Evolutionary conservation across 148 eudicot genomes (phyloP).

Genomic region (Rhododendron kiyosumense): DNA sequence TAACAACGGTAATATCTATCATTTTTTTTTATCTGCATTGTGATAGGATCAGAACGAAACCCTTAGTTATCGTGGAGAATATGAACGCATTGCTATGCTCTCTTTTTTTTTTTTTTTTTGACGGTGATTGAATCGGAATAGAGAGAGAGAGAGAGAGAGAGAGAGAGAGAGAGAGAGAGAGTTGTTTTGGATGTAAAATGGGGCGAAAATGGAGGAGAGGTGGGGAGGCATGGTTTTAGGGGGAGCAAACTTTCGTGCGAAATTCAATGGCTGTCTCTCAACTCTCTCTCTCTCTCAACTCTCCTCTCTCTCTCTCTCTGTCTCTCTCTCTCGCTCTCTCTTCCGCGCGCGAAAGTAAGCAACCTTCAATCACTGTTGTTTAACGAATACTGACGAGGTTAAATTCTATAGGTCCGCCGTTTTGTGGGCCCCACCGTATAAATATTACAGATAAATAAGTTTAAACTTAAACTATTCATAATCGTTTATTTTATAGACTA

Average conservation of each 20-base stretch:
- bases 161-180: not conserved
- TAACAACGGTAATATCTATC: not conserved
- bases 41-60: not conserved
- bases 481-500: too few relatives aligned
- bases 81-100: not conserved
- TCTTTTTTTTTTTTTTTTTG: not conserved
- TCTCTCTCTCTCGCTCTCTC: not conserved
- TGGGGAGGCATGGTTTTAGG: not conserved
- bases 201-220: constrained; percentile 4
- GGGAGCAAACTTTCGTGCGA: not conserved
- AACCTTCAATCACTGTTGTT: too few relatives aligned
- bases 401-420: too few relatives aligned
- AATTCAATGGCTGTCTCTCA: constrained; percentile 12
- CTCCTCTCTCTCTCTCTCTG: not conserved
- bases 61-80: not conserved
- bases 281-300: constrained; percentile 5
- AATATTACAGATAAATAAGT: too few relatives aligned
- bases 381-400: too few relatives aligned
- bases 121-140: not conserved
- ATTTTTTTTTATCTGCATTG: not conserved
- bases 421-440: too few relatives aligned
- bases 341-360: not conserved
- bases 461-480: too few relatives aligned
- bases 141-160: not conserved
- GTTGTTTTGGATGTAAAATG: not conserved